These are phyloP conservation scores for Nothophoma quercina DNA, from an alignment of 2,329 filamentous ascomycete species.

Conservation along the genomic window DNA sequence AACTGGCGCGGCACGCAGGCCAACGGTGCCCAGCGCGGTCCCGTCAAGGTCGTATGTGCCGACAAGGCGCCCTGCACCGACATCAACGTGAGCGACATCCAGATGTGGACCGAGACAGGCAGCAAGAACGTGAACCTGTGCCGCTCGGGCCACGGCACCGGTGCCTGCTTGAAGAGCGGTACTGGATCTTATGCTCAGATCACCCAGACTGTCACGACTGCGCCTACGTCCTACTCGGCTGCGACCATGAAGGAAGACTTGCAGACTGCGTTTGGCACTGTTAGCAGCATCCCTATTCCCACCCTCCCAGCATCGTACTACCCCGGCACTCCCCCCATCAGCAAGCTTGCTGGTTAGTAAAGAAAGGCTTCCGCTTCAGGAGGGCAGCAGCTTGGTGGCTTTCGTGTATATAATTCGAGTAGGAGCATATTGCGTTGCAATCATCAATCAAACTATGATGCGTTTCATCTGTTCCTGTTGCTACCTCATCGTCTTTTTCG, in stretches of 20 bases:
- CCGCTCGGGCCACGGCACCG: slow-evolving; percentile 58
- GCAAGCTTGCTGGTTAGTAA: slow-evolving; percentile 32
- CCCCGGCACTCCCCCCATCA: slow-evolving; percentile 47
- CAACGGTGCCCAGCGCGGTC: slow-evolving; percentile 60
- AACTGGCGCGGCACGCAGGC: slow-evolving; percentile 65
- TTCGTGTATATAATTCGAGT: background rate
- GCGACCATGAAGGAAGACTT: slow-evolving; percentile 47
- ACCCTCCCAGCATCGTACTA: slow-evolving; percentile 52
- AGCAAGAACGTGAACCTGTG: slow-evolving; percentile 55
- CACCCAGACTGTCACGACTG: slow-evolving; percentile 46
- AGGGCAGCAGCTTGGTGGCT: too few species aligned
- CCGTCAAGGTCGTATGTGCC: slow-evolving; percentile 62
- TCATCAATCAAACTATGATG: too few species aligned
- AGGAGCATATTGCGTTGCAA: too few species aligned
- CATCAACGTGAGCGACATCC: slow-evolving; percentile 60
- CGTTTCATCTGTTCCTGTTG: too few species aligned
- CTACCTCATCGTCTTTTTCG: too few species aligned
- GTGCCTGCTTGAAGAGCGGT: slow-evolving; percentile 56
- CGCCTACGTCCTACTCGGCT: slow-evolving; percentile 50
- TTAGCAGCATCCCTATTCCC: slow-evolving; percentile 52
- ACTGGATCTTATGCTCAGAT: slow-evolving; percentile 39
- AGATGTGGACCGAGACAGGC: slow-evolving; percentile 62
- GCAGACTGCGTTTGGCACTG: slow-evolving; percentile 39
- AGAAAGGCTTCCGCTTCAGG: too few species aligned
- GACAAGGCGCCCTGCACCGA: slow-evolving; percentile 61